Percentiles rank a stretch among this genome's conserved stretches.
phyloP scores from a whole-genome alignment of 2,329 filamentous ascomycete species.

The Blastomyces parvus region DNA sequence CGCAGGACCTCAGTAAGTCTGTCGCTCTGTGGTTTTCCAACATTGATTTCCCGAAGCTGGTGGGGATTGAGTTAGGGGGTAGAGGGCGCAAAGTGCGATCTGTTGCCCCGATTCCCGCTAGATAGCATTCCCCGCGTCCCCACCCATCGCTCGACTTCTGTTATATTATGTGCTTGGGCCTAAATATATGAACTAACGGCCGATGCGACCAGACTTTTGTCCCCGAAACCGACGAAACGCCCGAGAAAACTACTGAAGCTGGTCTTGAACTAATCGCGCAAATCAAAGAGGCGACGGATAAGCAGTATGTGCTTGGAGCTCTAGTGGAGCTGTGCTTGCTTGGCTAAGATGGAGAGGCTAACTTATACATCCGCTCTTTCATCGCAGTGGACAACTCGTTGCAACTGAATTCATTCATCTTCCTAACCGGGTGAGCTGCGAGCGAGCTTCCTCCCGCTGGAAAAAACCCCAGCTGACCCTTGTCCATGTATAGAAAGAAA shows the following conservation, averaged over 20 bases:
- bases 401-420: constrained; percentile 66
- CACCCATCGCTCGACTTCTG: neutral
- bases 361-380: neutral
- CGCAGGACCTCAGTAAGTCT: constrained; percentile 16
- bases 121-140: neutral
- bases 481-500: constrained; percentile 36
- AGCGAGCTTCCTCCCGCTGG: too few relatives aligned
- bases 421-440: constrained; percentile 43
- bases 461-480: neutral
- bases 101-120: neutral
- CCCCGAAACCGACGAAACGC: constrained; percentile 17
- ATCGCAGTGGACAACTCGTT: constrained; percentile 58
- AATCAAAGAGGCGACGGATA: constrained; percentile 17
- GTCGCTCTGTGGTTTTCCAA: neutral
- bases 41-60: neutral
- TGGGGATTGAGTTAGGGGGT: neutral
- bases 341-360: neutral
- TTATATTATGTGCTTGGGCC: neutral
- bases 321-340: neutral
- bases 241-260: constrained; percentile 14
- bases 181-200: neutral
- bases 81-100: neutral
- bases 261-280: constrained; percentile 15
- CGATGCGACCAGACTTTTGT: constrained; percentile 18
- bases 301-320: constrained; percentile 12